Conservation (phyloP, 208 protist species). For the Wallacemonas sp. region DNA sequence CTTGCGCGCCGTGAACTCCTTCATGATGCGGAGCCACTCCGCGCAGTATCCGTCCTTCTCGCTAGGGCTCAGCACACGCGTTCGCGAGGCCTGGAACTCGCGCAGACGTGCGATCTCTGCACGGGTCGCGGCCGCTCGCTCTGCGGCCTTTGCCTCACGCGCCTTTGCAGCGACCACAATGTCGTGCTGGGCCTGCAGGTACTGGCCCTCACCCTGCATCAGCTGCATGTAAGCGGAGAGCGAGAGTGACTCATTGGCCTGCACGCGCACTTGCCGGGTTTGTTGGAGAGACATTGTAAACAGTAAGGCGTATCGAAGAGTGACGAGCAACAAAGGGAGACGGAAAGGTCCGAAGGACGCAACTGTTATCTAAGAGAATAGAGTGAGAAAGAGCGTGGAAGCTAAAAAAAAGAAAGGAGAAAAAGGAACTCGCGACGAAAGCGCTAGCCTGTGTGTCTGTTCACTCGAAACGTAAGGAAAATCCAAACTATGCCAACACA, state of each 20-base stretch:
- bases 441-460: no score
- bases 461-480: no score
- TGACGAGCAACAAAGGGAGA: neutral
- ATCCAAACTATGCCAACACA: no score
- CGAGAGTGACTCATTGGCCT: slow-evolving; percentile 22
- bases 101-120: slow-evolving; percentile 21
- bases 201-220: slow-evolving; percentile 30
- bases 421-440: no score
- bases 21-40: slow-evolving; percentile 37
- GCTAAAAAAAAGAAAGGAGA: no score
- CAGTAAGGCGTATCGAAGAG: neutral
- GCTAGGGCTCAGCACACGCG: neutral
- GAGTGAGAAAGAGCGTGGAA: no score
- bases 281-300: slow-evolving; percentile 34
- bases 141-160: neutral
- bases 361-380: no score
- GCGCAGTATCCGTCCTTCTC: slow-evolving; percentile 26
- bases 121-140: slow-evolving; percentile 20
- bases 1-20: slow-evolving; percentile 55
- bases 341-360: no score
- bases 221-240: slow-evolving; percentile 27
- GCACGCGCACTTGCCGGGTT: slow-evolving; percentile 22
- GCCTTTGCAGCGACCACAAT: slow-evolving; percentile 11
- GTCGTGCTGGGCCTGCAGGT: slow-evolving; percentile 19
- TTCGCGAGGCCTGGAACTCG: slow-evolving; percentile 1